Conservation (phyloP, 257 asterid genomes). For the Anisodus tanguticus region DNA sequence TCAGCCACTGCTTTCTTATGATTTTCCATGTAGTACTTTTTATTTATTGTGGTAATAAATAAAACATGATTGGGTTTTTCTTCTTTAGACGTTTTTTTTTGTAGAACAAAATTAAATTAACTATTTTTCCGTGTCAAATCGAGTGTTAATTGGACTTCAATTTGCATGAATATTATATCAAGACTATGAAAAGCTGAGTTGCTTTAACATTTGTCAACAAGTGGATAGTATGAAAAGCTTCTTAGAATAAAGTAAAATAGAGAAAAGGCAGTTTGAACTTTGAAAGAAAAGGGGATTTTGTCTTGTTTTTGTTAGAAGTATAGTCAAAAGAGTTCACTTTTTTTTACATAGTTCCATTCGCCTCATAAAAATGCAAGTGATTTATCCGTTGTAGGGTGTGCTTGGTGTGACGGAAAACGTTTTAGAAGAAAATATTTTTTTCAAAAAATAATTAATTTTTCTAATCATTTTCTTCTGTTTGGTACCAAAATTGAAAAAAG, state of each 20-base stretch:
- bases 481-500: no score
- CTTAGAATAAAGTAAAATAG: not conserved
- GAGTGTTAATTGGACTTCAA: not conserved
- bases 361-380: not conserved
- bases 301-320: not conserved
- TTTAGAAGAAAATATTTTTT: no score
- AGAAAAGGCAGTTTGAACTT: not conserved
- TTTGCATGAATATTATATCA: not conserved
- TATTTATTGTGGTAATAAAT: not conserved
- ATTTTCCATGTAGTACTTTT: not conserved
- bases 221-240: not conserved
- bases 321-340: not conserved
- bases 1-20: not conserved
- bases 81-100: not conserved
- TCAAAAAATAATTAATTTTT: no score
- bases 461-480: no score
- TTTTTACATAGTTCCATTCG: not conserved
- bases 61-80: not conserved
- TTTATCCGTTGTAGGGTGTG: not conserved
- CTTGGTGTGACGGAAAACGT: no score
- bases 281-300: not conserved
- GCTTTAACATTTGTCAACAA: not conserved
- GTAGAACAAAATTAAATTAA: not conserved
- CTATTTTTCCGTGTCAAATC: not conserved
- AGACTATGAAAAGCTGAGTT: not conserved